Evolutionary conservation across 495 filamentous ascomycete species (phyloP), one percentile per base, ranked within the genome.

Genomic region (Aspergillus sclerotioniger): DNA sequence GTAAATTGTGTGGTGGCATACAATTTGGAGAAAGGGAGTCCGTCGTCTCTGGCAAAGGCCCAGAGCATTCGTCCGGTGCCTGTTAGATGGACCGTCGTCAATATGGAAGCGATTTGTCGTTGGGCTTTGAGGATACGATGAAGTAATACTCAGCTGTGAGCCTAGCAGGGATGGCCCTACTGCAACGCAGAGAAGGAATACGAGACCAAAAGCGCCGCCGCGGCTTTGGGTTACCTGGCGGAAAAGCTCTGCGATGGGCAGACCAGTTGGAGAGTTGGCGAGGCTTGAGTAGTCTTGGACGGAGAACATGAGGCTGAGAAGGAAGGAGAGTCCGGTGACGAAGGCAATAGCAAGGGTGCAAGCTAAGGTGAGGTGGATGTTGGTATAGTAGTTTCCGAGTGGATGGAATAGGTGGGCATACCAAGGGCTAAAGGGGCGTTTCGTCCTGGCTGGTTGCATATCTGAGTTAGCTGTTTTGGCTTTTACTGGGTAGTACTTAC

Each of bases 161-260:
- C 84, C 79, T 50, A 85, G 70, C 31, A 73, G 62, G 31, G 68
- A 73, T 20, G 70, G 70, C 3, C 68, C 68, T 6, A 73, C 51
- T 1, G 68, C 70, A 76, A 88, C 64, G 68, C 86, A 84, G 39
- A 87, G 68, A 58, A 92, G 79, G 63, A 91, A 79, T 4, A 91
- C 76, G 1, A 76, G 63, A 5, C 67, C 71, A 25, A 77, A 70
- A 3, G 73, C 69, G 6, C 88, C 89, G 2, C 84, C 78, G 0
- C 78, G 78, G 16, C 76, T 86, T 3, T 80, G 84, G 0, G 90
- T 91, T 0, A 87, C 85, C 72, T 92, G 89, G 10, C 65, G 76
- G 69, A 92, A 93, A 48, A 92, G 86, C 47, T 81, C 82, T 7
- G 88, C 84, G 3, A 92, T 80, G 0, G 90, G 89, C 59, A 90